Percentiles rank a stretch among this genome's conserved stretches.
phyloP scores from a whole-genome alignment of 179 eudicot genomes.

The Silene vulgaris region DNA sequence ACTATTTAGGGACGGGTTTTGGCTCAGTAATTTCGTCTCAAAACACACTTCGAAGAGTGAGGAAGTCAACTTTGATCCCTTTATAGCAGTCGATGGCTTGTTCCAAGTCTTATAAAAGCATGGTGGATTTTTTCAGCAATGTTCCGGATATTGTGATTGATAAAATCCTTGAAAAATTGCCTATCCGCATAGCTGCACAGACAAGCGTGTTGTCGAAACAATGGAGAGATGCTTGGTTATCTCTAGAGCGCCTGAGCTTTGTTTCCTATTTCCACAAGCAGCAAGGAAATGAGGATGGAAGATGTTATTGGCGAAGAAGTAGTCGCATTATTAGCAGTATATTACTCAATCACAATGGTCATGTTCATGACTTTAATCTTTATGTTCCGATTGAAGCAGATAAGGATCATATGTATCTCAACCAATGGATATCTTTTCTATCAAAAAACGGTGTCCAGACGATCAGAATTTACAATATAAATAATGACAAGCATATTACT shows the following conservation, averaged over 20 bases:
- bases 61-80: not conserved
- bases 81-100: not conserved
- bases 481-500: not conserved
- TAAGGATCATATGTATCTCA: not conserved
- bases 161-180: slow-evolving; percentile 5
- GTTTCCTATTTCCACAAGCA: not conserved
- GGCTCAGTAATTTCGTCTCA: too few species aligned
- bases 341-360: slow-evolving; percentile 4
- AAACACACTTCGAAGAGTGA: not conserved
- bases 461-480: not conserved
- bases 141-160: not conserved
- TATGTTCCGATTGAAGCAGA: not conserved
- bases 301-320: not conserved
- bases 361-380: not conserved
- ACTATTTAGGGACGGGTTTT: too few species aligned
- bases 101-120: not conserved
- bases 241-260: not conserved
- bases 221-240: slow-evolving; percentile 14
- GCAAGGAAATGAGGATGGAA: not conserved
- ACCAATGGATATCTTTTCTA: not conserved
- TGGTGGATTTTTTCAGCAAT: not conserved
- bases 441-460: too few species aligned
- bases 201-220: slow-evolving; percentile 7
- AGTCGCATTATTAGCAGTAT: slow-evolving; percentile 1
- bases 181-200: not conserved